phyloP scores from a whole-genome alignment of 768 basidiomycete species.

The Pulveroboletus sp. region DNA sequence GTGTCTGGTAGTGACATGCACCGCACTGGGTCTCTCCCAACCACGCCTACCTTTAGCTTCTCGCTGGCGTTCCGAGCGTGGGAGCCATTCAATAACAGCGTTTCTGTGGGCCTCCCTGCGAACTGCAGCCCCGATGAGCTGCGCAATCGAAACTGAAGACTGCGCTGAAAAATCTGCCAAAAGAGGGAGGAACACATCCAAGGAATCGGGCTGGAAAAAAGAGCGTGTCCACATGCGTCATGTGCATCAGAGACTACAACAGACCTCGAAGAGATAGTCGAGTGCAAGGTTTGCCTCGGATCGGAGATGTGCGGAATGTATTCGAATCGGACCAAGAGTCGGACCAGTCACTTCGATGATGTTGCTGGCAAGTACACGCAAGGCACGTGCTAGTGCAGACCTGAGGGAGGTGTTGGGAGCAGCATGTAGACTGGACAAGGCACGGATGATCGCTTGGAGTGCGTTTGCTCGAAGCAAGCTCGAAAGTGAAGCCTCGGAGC shows the following conservation, averaged over 20 bases:
- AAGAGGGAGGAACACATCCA: slow-evolving; percentile 67
- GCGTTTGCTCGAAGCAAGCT: slow-evolving; percentile 56
- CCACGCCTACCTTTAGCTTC: slow-evolving; percentile 59
- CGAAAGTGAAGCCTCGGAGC: slow-evolving; percentile 56
- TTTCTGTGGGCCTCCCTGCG: slow-evolving; percentile 47
- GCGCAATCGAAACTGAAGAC: slow-evolving; percentile 48
- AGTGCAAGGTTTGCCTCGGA: slow-evolving; percentile 54
- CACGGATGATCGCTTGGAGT: slow-evolving; percentile 55
- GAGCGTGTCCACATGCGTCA: background rate
- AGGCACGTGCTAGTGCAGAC: slow-evolving; percentile 57
- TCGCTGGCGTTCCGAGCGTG: slow-evolving; percentile 47
- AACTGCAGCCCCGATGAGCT: slow-evolving; percentile 51
- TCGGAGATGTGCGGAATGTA: slow-evolving; percentile 34
- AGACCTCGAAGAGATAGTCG: slow-evolving; percentile 58
- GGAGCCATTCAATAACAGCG: slow-evolving; percentile 58
- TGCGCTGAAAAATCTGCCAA: slow-evolving; percentile 43
- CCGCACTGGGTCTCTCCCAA: slow-evolving; percentile 62
- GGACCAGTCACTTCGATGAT: slow-evolving; percentile 68
- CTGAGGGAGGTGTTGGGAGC: slow-evolving; percentile 39
- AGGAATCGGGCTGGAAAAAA: slow-evolving; percentile 43
- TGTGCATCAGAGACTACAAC: background rate
- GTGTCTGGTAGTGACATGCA: slow-evolving; percentile 36
- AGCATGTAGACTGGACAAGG: slow-evolving; percentile 42
- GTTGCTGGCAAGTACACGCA: slow-evolving; percentile 54
- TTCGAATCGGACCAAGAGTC: slow-evolving; percentile 56